Conservation (phyloP, 2,329 filamentous ascomycete species). For the Gnomoniopsis sp. region DNA sequence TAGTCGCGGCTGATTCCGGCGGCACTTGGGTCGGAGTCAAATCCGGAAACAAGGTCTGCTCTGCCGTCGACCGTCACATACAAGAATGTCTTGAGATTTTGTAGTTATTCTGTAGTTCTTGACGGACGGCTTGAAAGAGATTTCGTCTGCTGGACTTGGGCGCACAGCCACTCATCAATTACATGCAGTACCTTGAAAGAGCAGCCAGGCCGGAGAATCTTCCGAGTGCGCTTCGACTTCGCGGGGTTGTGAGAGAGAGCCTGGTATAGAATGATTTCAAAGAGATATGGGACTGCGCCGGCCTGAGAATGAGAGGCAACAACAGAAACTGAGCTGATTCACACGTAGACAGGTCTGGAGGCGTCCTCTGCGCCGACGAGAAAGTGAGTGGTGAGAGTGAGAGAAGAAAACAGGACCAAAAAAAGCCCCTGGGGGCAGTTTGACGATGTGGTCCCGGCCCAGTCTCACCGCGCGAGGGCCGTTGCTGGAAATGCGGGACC, state of each 20-base stretch:
- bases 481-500: neutral
- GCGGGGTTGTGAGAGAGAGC: neutral
- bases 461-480: neutral
- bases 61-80: too few species aligned
- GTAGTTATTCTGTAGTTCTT: too few species aligned
- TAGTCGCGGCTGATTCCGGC: neutral
- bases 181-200: too few species aligned
- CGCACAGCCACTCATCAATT: too few species aligned
- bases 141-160: too few species aligned
- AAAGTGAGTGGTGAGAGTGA: neutral
- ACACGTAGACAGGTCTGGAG: neutral
- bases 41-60: too few species aligned
- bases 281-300: neutral
- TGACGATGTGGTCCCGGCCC: neutral
- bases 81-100: too few species aligned
- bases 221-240: too few species aligned
- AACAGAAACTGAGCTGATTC: too few species aligned
- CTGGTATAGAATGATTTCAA: neutral
- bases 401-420: neutral
- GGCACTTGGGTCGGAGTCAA: too few species aligned
- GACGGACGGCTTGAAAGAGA: too few species aligned
- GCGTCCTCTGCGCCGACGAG: neutral
- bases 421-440: neutral
- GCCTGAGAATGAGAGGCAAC: neutral
- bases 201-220: too few species aligned